Conservation (phyloP, 257 asterid species). For the Leptodermis oblonga region DNA sequence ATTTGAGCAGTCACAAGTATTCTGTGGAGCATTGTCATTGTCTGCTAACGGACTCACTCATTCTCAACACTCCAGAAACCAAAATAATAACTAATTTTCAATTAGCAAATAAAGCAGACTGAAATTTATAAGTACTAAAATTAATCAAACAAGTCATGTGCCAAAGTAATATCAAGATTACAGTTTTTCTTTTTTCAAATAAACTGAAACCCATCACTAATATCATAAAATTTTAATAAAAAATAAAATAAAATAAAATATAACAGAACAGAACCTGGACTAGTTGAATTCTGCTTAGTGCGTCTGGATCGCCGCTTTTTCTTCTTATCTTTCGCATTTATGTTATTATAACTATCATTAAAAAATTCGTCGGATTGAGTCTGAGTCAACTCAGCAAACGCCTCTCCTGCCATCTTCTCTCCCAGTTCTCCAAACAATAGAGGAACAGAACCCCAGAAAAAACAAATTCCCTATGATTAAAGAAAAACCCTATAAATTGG, state of each 20-base stretch:
- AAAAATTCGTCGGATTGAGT: constrained; percentile 15
- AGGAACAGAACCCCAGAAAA: neutral
- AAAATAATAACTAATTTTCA: neutral
- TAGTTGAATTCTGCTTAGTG: constrained; percentile 34
- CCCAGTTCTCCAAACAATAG: neutral
- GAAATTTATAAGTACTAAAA: neutral
- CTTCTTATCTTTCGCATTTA: constrained; percentile 28
- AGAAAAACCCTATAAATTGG: constrained; percentile 12
- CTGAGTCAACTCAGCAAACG: constrained; percentile 20
- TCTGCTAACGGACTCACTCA: neutral
- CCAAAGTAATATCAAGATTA: neutral
- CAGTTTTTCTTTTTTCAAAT: neutral
- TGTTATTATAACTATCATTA: neutral
- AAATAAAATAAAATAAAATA: neutral
- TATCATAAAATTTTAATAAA: neutral
- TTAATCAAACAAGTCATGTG: neutral
- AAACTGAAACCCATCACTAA: neutral
- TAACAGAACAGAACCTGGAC: constrained; percentile 18
- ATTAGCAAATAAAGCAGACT: neutral
- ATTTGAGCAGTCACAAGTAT: neutral
- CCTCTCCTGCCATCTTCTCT: constrained; percentile 21
- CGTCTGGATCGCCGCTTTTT: constrained; percentile 53
- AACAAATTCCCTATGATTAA: neutral
- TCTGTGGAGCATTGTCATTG: too few species aligned
- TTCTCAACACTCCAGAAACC: neutral